Base-by-base conservation (phyloP, 495 filamentous ascomycete genomes). In the Aspergillus kassunensis region DNA sequence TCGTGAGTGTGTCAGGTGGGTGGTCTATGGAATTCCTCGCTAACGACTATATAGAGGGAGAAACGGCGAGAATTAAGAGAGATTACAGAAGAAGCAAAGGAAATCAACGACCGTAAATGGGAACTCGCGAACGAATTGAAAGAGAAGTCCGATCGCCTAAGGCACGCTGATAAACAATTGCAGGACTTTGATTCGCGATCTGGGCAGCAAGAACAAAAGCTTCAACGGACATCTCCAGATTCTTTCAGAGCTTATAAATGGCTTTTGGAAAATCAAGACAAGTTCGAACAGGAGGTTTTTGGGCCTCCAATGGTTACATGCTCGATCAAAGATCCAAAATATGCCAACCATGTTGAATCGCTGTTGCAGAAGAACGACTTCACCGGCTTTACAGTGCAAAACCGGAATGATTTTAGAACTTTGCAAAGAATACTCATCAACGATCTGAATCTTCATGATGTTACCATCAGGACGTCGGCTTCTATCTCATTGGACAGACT, bases 251-350 rank as follows among this genome's bases (percentile, higher is more conserved):
- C 83, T 19, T 96, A 91, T 82, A 77, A 82, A 40, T 97, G 91
- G 89, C 69, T 97, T 49, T 76, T 85, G 54, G 62, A 82, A 2
- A 83, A 97, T 64, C 80, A 77, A 35, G 65, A 80, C 56, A 63
- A 77, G 21, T 97, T 97, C 51, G 80, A 91, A 63, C 81, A 86
- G 47, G 78, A 87, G 55, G 85, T 97, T 19, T 91, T 89, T 65
- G 91, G 90, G 0, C 93, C 93, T 15, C 83, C 93, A 0, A 77
- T 92, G 50, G 70, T 99, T 12, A 83, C 77, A 19, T 96, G 92
- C 65, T 87, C 87, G 0, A 66, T 97, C 30, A 91, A 86, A 49
- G 82, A 96, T 61, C 79, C 80, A 13, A 79, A 71, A 46, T 91
- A 86, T 60, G 83, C 85, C 19, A 76, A 89, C 61, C 78, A 81